phyloP scores from a whole-genome alignment of 108 stramenopile species.

The Stephanodiscus triporus region DNA sequence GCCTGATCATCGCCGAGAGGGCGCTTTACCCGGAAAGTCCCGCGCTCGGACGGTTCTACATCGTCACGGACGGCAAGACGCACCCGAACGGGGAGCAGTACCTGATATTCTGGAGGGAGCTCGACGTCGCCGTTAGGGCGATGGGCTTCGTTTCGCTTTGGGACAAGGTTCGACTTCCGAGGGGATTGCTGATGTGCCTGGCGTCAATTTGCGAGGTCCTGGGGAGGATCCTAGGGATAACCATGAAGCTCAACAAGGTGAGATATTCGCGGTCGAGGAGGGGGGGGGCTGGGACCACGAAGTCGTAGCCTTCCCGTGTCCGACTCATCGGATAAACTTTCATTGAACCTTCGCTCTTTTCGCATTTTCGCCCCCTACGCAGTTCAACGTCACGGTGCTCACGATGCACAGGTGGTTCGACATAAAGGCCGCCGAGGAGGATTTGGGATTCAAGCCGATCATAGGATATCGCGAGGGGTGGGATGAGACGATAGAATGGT shows the following conservation, averaged over 20 bases:
- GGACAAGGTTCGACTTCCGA: constrained; percentile 84
- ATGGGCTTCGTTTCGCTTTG: constrained; percentile 92
- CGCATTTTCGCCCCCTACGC: not conserved
- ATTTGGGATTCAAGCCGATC: constrained; percentile 92
- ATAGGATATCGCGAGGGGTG: constrained; percentile 91
- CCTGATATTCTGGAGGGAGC: constrained; percentile 88
- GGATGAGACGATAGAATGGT: constrained; percentile 91
- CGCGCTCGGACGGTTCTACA: constrained; percentile 95
- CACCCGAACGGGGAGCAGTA: constrained; percentile 64
- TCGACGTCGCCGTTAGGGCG: constrained; percentile 85
- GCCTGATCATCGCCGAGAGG: constrained; percentile 89
- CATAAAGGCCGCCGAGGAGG: constrained; percentile 84
- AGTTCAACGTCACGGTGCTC: constrained; percentile 92
- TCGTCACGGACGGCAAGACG: constrained; percentile 92
- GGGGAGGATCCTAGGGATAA: constrained; percentile 63
- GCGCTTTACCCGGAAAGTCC: constrained; percentile 80
- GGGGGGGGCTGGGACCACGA: too few relatives aligned
- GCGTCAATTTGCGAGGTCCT: constrained; percentile 83
- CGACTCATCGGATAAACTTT: not conserved
- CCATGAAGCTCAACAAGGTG: constrained; percentile 84
- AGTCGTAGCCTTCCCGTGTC: not conserved
- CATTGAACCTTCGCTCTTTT: not conserved
- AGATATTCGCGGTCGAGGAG: not conserved
- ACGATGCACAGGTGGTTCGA: constrained; percentile 95
- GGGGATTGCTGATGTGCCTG: constrained; percentile 71